These are phyloP conservation scores for Vickermania spadyakhi DNA, from an alignment of 208 protist genomes.

Conservation along the genomic window DNA sequence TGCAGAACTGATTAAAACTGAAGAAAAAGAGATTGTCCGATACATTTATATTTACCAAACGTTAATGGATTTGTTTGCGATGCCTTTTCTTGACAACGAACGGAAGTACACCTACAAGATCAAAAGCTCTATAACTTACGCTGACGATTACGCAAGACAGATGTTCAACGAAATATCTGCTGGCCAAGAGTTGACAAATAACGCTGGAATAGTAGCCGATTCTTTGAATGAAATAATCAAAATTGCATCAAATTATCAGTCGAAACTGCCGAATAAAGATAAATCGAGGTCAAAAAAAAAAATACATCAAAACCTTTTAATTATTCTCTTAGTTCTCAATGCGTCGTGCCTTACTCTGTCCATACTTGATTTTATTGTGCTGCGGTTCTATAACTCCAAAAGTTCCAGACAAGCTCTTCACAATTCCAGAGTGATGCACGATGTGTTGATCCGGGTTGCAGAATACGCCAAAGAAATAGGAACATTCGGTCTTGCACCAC, in stretches of 20 bases:
- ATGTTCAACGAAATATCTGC: conserved; percentile 6
- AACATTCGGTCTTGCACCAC: conserved; percentile 11
- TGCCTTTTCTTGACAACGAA: conserved; percentile 1
- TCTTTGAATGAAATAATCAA: neutral
- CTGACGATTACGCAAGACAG: neutral
- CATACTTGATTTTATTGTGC: conserved; percentile 7
- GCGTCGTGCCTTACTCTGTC: conserved; percentile 6
- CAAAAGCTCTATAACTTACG: neutral
- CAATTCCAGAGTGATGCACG: conserved; percentile 13
- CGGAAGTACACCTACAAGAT: neutral
- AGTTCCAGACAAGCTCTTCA: neutral
- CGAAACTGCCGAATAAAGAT: neutral
- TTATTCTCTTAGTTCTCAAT: conserved; percentile 4
- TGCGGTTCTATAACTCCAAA: conserved; percentile 4
- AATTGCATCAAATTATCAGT: neutral
- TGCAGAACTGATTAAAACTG: neutral
- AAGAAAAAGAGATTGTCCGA: conserved; percentile 3
- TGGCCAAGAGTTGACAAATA: neutral
- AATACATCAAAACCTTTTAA: conserved; percentile 1
- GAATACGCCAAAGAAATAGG: conserved; percentile 11
- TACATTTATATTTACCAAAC: conserved; percentile 6
- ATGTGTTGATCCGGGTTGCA: conserved; percentile 13
- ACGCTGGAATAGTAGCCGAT: neutral
- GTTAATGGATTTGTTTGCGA: conserved; percentile 1
- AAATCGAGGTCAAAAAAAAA: neutral